Evolutionary conservation across 2,329 filamentous ascomycete species (phyloP), one percentile per base, ranked within the genome.

Genomic region (Neoarthrinium moseri): DNA sequence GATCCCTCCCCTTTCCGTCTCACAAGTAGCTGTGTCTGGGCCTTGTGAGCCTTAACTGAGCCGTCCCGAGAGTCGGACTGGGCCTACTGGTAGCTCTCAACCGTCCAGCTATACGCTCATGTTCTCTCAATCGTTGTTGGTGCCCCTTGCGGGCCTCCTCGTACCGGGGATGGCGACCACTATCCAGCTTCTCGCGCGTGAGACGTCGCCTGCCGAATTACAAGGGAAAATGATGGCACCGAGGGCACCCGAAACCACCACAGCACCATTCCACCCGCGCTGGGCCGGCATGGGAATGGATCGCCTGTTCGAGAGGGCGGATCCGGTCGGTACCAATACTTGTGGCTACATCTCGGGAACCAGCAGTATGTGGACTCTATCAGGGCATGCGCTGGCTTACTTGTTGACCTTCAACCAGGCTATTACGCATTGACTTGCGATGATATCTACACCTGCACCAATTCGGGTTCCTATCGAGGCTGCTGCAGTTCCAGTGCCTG

Each of bases 391-490:
- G n/a, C 10, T 21, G 6, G 15, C 26, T 26, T 11, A 11, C 22
- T n/a, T 26, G 20, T 43, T 36, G 21, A 46, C 24, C 12, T 24
- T 36, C 7, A 23, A 26, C 12, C 20, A 47, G 39, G 38, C 34
- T 45, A 29, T 21, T 51, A 46, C 33, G 43, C 49, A 2, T 21
- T 51, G 35, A 48, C 40, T 7, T 55, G 52, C 27, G 27, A 21
- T 13, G 21, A 21, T 4, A 38, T 33, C 13, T 46, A 45, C 11
- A 53, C 53, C 4, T 57, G 55, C 35, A 51, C 51, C 22, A 57
- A 57, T 39, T 50, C 41, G 15, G 53, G 47, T 35, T 34, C 24
- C 43, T 53, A 47, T 30, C 51, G 53, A 12, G 51, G 49, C 29
- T 57, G 55, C 41, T 57, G 53, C 26, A 15, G 40, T 6, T 41